A percentile compares a stretch with the other conserved stretches of the same genome.
These are phyloP conservation scores for button mushroom (Agaricus bisporus) DNA, from an alignment of 768 basidiomycete genomes.

Conservation along the genomic window DNA sequence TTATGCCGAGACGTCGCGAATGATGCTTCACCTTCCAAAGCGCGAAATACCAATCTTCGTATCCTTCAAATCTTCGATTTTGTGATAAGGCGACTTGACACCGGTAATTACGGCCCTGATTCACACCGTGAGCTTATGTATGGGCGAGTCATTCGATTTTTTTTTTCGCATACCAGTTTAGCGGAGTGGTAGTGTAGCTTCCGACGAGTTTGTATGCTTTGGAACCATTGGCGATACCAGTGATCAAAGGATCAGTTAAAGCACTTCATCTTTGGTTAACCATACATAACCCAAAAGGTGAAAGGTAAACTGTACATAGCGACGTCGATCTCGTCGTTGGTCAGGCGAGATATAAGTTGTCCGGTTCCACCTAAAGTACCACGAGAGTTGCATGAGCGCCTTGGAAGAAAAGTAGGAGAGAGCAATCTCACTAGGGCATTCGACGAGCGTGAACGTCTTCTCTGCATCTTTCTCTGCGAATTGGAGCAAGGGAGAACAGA, in stretches of 20 bases:
- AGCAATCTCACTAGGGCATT: constrained; percentile 70
- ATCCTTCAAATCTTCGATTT: constrained; percentile 68
- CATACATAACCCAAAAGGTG: too few species aligned
- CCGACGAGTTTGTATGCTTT: constrained; percentile 87
- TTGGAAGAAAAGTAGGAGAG: constrained; percentile 7
- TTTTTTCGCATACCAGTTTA: constrained; percentile 61
- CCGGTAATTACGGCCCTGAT: constrained; percentile 91
- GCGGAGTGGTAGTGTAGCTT: constrained; percentile 82
- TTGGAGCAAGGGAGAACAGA: constrained; percentile 74
- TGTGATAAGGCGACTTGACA: constrained; percentile 60
- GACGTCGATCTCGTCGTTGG: constrained; percentile 74
- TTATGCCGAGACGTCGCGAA: too few species aligned
- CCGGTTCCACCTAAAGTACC: constrained; percentile 67
- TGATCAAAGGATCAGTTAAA: constrained; percentile 85
- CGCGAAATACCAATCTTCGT: constrained; percentile 88
- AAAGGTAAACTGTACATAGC: constrained; percentile 48
- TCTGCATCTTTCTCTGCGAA: constrained; percentile 65
- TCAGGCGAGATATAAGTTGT: constrained; percentile 70
- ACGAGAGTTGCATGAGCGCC: constrained; percentile 5
- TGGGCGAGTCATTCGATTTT: too few species aligned
- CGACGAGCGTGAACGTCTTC: constrained; percentile 74
- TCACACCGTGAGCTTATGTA: too few species aligned
- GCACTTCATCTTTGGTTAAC: constrained; percentile 36
- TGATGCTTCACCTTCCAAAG: constrained; percentile 56
- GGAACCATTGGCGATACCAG: constrained; percentile 88